Base-by-base conservation (phyloP, 2,329 filamentous ascomycete genomes). In the Colletotrichum nymphaeae region DNA sequence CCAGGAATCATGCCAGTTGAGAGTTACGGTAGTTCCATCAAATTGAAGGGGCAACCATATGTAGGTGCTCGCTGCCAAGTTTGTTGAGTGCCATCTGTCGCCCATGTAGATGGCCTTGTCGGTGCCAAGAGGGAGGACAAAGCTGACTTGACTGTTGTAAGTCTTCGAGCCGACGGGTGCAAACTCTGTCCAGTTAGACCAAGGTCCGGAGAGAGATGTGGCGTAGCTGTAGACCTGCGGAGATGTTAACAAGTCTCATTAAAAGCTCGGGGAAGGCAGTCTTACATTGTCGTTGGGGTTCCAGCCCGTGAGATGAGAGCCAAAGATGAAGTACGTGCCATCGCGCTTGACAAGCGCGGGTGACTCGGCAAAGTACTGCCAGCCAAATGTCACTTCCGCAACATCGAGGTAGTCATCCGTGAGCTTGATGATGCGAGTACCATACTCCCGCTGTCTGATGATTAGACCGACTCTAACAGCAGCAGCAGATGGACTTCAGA, bases 271-370 rank as follows among this genome's bases (percentile, higher is more conserved):
- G 5, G 28, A 0, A 74, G 56, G 0, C 62, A 42, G 68, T 75
- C 70, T 76, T 69, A 88, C 85, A 77, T 93, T 93, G 78, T 93
- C 91, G 75, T 93, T 93, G 11, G 91, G 82, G 70, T 88, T 83
- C 89, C 88, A 91, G 3, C 88, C 88, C 0, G 86, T 89, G 14
- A 89, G 78, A 56, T 87, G 84, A 0, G 88, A 91, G 2, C 88
- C 91, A 77, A 93, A 92, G 82, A 93, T 89, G 80, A 89, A 93
- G 80, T 93, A 93, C 0, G 86, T 86, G 1, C 86, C 88, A 16
- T 87, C 84, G 8, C 86, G 86, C 80, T 93, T 93, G 68, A 92
- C 79, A 46, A 93, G 83, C 0, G 92, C 91, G 0, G 92, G 92
- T 0, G 91, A 84, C 77, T 94, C 92, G 67, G 89, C 88, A 60